Conservation (phyloP, 352 stramenopile species). For the Phytophthora pluvialis region DNA sequence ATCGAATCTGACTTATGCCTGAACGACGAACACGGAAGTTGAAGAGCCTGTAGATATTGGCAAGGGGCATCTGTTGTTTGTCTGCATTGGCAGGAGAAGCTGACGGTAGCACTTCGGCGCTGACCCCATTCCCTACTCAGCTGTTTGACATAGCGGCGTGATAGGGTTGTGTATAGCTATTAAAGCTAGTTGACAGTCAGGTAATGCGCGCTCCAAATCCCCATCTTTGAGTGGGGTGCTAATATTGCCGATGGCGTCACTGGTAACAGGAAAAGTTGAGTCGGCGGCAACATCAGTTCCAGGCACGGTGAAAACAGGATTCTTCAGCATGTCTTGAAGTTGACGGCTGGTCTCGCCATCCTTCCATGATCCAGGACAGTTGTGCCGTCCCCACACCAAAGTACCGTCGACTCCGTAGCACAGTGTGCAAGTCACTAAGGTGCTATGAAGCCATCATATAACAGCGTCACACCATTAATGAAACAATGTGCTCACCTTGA, state of each 20-base stretch:
- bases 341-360: constrained; percentile 14
- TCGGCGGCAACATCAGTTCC: background rate
- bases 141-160: constrained; percentile 4
- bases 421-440: too few species aligned
- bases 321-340: constrained; percentile 1
- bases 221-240: constrained; percentile 2
- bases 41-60: constrained; percentile 3
- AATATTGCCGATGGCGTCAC: background rate
- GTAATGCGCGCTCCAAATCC: background rate
- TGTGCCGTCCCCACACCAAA: constrained; percentile 6
- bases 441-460: constrained; percentile 4
- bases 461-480: background rate
- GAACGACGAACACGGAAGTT: background rate
- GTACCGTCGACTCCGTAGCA: constrained; percentile 9
- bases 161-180: constrained; percentile 3
- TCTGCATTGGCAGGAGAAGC: background rate
- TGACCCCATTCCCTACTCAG: constrained; percentile 14
- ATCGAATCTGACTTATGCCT: constrained; percentile 15
- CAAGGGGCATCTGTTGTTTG: background rate
- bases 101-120: background rate
- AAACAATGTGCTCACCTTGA: background rate
- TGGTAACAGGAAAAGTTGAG: constrained; percentile 11
- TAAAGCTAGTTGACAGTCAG: constrained; percentile 1
- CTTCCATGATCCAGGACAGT: constrained; percentile 10
- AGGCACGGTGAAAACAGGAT: background rate